Evolutionary conservation across 78 protist species (phyloP).

Genomic region (Isochrysis galbana): DNA sequence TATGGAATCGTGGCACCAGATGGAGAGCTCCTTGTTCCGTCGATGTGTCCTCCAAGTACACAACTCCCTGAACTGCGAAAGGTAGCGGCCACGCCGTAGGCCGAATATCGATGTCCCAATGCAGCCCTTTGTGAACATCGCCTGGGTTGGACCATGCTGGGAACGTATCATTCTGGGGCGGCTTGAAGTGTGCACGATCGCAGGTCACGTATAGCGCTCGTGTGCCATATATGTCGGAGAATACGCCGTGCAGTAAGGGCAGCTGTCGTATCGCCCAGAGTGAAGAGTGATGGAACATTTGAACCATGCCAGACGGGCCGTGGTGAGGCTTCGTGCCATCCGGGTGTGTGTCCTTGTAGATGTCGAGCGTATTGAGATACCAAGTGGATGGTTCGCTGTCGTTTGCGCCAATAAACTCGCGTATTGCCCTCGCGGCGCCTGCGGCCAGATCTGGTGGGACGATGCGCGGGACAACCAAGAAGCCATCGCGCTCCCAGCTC

Average conservation of each 20-base stretch:
- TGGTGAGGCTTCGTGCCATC: background rate
- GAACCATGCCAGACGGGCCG: constrained; percentile 11
- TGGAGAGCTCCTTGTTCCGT: background rate
- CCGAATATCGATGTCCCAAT: background rate
- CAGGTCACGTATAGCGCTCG: background rate
- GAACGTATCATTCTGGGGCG: background rate
- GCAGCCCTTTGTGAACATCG: background rate
- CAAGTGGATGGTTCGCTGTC: background rate
- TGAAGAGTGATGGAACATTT: background rate
- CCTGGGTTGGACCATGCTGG: background rate
- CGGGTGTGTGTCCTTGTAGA: background rate
- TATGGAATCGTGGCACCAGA: background rate
- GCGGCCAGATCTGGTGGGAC: background rate
- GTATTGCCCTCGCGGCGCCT: background rate
- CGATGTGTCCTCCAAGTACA: background rate
- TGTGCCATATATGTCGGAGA: background rate
- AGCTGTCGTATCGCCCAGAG: background rate
- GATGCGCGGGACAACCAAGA: background rate
- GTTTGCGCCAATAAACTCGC: background rate
- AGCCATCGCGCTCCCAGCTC: background rate
- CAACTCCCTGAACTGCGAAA: background rate
- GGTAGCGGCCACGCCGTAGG: background rate
- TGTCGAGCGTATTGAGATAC: background rate
- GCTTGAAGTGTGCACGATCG: constrained; percentile 6
- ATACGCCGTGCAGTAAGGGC: background rate